phyloP scores from a whole-genome alignment of 225 moss, liverwort and hornwort genomes.

The Climacium dendroides region DNA sequence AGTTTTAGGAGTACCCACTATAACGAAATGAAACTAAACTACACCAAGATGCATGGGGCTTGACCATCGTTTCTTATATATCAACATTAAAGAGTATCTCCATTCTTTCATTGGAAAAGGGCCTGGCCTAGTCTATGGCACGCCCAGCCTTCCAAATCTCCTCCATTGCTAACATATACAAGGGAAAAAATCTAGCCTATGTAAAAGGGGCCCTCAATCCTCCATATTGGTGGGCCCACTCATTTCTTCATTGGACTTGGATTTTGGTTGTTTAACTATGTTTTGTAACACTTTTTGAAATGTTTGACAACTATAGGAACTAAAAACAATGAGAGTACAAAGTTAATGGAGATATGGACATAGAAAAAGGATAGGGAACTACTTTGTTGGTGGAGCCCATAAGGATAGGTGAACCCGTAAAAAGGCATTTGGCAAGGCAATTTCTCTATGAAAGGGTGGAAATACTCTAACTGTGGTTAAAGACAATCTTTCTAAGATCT shows the following conservation, averaged over 20 bases:
- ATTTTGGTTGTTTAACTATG: fast-evolving
- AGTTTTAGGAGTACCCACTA: no score
- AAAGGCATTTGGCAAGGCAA: fast-evolving
- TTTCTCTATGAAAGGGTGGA: background rate
- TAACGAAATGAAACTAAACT: no score
- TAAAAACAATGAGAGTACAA: no score
- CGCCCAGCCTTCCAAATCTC: fast-evolving
- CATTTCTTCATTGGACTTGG: fast-evolving
- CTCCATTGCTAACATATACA: fast-evolving
- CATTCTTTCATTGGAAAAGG: background rate
- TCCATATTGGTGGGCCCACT: fast-evolving
- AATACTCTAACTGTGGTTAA: no score
- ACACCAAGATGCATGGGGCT: no score
- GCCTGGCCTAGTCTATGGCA: fast-evolving
- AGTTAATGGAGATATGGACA: fast-evolving
- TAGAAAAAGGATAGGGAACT: background rate
- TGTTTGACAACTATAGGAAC: no score
- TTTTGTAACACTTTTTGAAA: background rate
- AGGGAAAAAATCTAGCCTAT: fast-evolving
- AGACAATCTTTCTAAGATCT: background rate
- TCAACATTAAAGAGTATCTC: background rate
- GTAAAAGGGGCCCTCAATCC: background rate
- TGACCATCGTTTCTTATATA: no score
- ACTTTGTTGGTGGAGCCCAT: fast-evolving
- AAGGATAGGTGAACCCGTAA: background rate